Evolutionary conservation across 2,329 filamentous ascomycete genomes (phyloP), one percentile per base, ranked within the genome.

Genomic region (Exophiala mesophila): DNA sequence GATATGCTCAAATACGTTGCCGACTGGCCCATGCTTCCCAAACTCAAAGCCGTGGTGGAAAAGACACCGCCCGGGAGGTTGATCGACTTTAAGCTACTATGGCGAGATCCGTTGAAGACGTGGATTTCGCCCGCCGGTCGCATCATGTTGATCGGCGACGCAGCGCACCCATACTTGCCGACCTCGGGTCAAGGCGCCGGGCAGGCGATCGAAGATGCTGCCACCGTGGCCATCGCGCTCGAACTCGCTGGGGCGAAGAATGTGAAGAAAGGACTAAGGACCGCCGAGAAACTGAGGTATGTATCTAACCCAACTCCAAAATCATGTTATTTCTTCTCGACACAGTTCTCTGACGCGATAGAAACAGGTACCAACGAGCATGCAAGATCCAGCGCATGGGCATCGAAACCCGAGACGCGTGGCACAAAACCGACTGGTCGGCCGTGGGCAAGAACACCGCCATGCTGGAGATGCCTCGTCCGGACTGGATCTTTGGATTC

Each of bases 281-380:
- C 46, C 68, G 77, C 50, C 74, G 76, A 43, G 65, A 73, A 44
- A 55, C 76, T 8, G 63, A 74, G 36, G 70, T 66, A 15, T 76
- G 73, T 73, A 66, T 76, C 57, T 63, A 71, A 9, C 49, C 68
- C 34, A 72, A 67, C 41, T 62, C 62, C 17, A 65, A 65, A 15
- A 71, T 76, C 45, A 64, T 76, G 30, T 49, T 59, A 37, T 53
- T 54, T 18, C 64, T 63, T 0, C 63, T 62, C 2, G 31, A 43
- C 39, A n/a, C n/a, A n/a, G n/a, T n/a, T n/a, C n/a, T n/a, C n/a
- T n/a, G n/a, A n/a, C n/a, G n/a, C n/a, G n/a, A n/a, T n/a, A n/a
- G n/a, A n/a, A n/a, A n/a, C n/a, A 54, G 51, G 7, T 54, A 53
- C 24, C 44, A 53, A 4, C 32, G 52, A 5, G 36, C 41, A 5